phyloP scores from a whole-genome alignment of 106 monocot genomes.

The Vanilla planifolia region DNA sequence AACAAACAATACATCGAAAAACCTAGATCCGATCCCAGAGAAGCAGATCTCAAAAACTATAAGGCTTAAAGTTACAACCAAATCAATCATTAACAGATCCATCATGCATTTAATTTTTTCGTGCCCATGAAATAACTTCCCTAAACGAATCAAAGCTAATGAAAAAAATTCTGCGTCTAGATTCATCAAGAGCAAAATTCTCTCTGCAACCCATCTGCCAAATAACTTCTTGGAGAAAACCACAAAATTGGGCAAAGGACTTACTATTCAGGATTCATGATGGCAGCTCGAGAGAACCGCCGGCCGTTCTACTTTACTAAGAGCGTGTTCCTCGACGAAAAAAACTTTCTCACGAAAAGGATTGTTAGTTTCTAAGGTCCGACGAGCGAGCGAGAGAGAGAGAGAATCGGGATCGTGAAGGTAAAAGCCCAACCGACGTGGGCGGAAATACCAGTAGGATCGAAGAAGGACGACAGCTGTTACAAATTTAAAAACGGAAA shows the following conservation, averaged over 20 bases:
- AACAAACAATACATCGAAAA: not conserved
- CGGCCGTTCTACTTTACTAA: not conserved
- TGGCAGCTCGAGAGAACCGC: not conserved
- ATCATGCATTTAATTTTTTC: not conserved
- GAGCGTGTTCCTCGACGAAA: not conserved
- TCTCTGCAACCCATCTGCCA: not conserved
- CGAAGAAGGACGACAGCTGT: no score
- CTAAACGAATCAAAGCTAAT: not conserved
- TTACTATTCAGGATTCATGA: conserved; percentile 10
- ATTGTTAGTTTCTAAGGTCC: no score
- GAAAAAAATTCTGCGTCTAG: not conserved
- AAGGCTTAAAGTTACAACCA: not conserved
- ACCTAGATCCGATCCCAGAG: not conserved
- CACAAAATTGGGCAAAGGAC: not conserved
- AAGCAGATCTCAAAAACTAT: conserved; percentile 6
- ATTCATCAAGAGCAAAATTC: not conserved
- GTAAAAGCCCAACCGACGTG: no score
- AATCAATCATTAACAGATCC: conserved; percentile 1
- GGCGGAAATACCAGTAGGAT: no score
- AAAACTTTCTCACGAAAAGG: conserved; percentile 1
- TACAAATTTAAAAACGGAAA: no score
- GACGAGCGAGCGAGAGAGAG: no score
- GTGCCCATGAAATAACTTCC: not conserved
- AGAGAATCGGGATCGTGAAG: no score
- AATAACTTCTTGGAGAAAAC: not conserved